Conservation (phyloP, 2,329 filamentous ascomycete species). For the Pestalotiopsis sp. region DNA sequence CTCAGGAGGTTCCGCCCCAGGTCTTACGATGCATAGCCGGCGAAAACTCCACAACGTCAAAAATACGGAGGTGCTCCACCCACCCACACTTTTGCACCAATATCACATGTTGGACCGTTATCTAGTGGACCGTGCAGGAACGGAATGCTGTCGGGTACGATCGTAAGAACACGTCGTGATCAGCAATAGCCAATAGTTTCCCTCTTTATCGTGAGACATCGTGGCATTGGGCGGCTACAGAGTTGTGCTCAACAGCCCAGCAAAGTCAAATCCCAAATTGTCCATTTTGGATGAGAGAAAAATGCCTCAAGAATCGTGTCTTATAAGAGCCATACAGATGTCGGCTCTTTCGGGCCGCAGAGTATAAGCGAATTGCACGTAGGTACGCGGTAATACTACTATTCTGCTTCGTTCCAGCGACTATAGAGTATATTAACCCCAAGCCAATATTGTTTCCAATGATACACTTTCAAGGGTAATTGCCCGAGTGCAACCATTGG, state of each 20-base stretch:
- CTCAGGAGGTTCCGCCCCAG: neutral
- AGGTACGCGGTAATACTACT: neutral
- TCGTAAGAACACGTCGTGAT: slow-evolving; percentile 4
- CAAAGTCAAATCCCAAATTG: neutral
- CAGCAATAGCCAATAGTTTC: neutral
- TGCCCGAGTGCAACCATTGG: slow-evolving; percentile 8
- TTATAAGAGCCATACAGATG: neutral
- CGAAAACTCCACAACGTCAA: slow-evolving; percentile 6
- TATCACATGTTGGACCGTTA: slow-evolving; percentile 6
- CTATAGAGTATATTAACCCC: neutral
- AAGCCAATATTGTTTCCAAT: neutral
- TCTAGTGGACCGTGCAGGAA: neutral
- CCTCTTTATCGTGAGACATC: slow-evolving; percentile 2
- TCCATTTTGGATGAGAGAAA: neutral
- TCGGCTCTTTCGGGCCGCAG: slow-evolving; percentile 3
- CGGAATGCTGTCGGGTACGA: neutral
- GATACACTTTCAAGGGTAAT: neutral
- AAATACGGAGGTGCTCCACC: neutral
- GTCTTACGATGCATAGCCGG: neutral
- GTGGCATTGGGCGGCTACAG: neutral
- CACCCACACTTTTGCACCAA: slow-evolving; percentile 1
- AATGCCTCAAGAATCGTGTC: neutral
- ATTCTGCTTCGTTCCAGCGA: neutral
- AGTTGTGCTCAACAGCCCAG: neutral
- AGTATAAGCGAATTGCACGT: slow-evolving; percentile 1